These are phyloP conservation scores for Saccharomycopsis fermentans DNA, from an alignment of 805 yeast genomes.

Conservation along the genomic window DNA sequence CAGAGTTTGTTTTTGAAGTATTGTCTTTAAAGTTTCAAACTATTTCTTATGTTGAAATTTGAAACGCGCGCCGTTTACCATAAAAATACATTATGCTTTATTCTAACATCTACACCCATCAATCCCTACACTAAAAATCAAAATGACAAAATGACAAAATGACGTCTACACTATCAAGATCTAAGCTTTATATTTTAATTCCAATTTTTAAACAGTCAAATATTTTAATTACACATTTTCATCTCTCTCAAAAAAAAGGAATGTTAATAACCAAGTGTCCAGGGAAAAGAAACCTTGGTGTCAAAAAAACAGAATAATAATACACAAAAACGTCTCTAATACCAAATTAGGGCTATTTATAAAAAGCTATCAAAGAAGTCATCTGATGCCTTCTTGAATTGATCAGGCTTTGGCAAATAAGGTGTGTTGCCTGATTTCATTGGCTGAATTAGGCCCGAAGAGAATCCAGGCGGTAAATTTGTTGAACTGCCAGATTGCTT, in stretches of 20 bases:
- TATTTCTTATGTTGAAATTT: background rate
- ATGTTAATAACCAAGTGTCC: too few species aligned
- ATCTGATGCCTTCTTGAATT: constrained; percentile 7
- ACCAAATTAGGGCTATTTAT: background rate
- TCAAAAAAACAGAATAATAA: background rate
- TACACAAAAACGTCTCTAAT: too few species aligned
- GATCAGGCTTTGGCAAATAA: background rate
- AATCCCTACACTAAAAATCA: background rate
- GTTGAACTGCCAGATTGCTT: constrained; percentile 3
- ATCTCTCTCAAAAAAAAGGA: too few species aligned
- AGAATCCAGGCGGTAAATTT: constrained; percentile 34
- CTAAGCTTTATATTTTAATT: background rate
- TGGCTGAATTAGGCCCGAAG: constrained; percentile 28
- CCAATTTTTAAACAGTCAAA: too few species aligned
- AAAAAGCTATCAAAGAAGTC: constrained; percentile 17
- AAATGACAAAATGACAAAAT: too few species aligned
- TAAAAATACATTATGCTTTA: background rate
- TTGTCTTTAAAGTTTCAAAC: background rate
- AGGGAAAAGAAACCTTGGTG: too few species aligned
- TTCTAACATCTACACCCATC: background rate
- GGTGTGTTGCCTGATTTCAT: constrained; percentile 18
- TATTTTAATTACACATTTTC: background rate
- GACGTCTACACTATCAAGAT: background rate
- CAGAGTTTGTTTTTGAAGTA: background rate
- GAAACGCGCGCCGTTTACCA: background rate